These are phyloP conservation scores for Asparagopsis taxiformis DNA, from an alignment of 31 red algal genomes.

Conservation along the genomic window DNA sequence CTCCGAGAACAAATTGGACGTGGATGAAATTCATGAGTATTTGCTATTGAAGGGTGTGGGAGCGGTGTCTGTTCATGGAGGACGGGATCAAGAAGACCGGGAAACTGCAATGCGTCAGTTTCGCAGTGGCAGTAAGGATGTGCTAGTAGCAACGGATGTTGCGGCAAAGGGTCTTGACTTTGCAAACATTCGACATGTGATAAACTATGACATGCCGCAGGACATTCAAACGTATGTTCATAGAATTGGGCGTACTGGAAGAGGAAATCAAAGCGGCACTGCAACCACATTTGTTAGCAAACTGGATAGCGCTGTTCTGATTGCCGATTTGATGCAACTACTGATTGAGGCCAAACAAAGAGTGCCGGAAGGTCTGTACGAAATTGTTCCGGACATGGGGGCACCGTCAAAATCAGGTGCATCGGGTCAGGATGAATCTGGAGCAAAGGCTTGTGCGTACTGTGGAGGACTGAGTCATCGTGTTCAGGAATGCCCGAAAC, in stretches of 20 bases:
- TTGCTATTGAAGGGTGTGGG: slow-evolving; percentile 81
- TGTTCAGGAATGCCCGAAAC: slow-evolving; percentile 67
- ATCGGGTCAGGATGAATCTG: slow-evolving; percentile 74
- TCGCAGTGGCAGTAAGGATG: slow-evolving; percentile 73
- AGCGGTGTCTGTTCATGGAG: slow-evolving; percentile 81
- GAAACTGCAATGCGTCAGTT: slow-evolving; percentile 72
- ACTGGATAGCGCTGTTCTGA: slow-evolving; percentile 37
- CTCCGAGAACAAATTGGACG: slow-evolving; percentile 75
- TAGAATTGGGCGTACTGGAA: slow-evolving; percentile 89
- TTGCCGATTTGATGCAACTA: slow-evolving; percentile 79
- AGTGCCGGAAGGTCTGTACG: slow-evolving; percentile 60
- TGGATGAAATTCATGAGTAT: slow-evolving; percentile 92
- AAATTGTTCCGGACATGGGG: slow-evolving; percentile 53
- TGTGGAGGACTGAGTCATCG: slow-evolving; percentile 94
- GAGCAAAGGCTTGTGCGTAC: slow-evolving; percentile 84
- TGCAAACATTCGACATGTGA: slow-evolving; percentile 81
- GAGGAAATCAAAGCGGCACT: slow-evolving; percentile 63
- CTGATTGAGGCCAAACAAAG: slow-evolving; percentile 83
- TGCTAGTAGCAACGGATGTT: slow-evolving; percentile 92
- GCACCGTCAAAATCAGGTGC: slow-evolving; percentile 14
- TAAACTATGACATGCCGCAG: slow-evolving; percentile 92
- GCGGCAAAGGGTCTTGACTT: slow-evolving; percentile 96
- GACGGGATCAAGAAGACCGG: slow-evolving; percentile 89
- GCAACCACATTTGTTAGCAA: slow-evolving; percentile 88
- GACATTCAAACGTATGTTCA: slow-evolving; percentile 94